Conservation (phyloP, 495 filamentous ascomycete genomes). For the Rhizodiscina lignyota region DNA sequence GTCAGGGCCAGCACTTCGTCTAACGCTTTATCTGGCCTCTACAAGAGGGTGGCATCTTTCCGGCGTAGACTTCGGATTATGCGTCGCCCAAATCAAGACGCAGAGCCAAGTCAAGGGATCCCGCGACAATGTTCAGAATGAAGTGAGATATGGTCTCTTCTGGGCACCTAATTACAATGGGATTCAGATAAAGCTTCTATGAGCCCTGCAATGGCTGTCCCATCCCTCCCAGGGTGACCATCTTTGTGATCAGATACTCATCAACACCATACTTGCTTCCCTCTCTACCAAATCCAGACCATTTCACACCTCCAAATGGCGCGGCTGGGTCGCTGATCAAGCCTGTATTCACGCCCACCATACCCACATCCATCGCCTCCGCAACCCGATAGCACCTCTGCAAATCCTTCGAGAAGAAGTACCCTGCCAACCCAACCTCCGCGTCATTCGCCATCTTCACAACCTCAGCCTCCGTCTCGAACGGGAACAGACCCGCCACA, state of each 20-base stretch:
- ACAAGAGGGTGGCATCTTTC: no score
- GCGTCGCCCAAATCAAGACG: no score
- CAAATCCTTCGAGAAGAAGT: conserved; percentile 31
- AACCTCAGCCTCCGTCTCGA: conserved; percentile 33
- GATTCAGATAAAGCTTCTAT: no score
- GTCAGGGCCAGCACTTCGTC: no score
- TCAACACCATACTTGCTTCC: conserved; percentile 83
- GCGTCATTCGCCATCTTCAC: conserved; percentile 30
- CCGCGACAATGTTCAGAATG: no score
- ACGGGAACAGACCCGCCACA: conserved; percentile 32
- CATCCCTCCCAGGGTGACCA: conserved; percentile 48
- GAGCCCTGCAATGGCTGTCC: conserved; percentile 11
- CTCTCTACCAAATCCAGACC: conserved; percentile 83
- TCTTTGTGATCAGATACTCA: conserved; percentile 80
- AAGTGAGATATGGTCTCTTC: no score
- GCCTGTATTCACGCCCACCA: conserved; percentile 36
- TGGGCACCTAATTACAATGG: no score
- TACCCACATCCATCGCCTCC: conserved; percentile 32
- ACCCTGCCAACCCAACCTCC: conserved; percentile 33
- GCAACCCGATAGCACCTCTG: conserved; percentile 30
- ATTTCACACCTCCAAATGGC: conserved; percentile 80
- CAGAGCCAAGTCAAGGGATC: no score
- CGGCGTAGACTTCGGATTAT: no score
- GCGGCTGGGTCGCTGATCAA: conserved; percentile 25
- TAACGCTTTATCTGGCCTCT: no score